Conservation (phyloP, 2,329 filamentous ascomycete genomes). For the Cladophialophora chaetospira region DNA sequence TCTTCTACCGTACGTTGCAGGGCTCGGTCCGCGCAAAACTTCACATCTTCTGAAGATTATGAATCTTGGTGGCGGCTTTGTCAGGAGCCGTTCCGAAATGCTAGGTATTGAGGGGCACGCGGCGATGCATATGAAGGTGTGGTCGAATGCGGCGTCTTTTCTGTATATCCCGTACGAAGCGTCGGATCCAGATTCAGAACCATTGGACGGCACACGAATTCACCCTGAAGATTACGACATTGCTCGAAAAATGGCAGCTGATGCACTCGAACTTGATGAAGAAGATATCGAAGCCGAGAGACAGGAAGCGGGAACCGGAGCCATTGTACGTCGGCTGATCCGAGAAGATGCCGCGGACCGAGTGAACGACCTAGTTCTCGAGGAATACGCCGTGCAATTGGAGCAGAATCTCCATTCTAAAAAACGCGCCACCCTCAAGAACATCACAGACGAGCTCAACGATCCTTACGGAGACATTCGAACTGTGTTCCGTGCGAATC, state of each 20-base stretch:
- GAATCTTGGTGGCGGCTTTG: conserved; percentile 83
- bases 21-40: conserved; percentile 89
- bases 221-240: conserved; percentile 98
- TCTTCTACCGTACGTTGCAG: conserved; percentile 85
- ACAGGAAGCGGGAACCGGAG: conserved; percentile 84
- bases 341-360: conserved; percentile 91
- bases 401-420: conserved; percentile 90
- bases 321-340: conserved; percentile 92
- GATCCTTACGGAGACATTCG: conserved; percentile 93
- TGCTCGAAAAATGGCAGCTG: conserved; percentile 96
- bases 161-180: conserved; percentile 85
- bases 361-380: conserved; percentile 92
- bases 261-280: conserved; percentile 93
- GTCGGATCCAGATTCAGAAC: conserved; percentile 80
- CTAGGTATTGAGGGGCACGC: conserved; percentile 81
- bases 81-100: conserved; percentile 82
- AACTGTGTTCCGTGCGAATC: conserved; percentile 67
- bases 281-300: conserved; percentile 96
- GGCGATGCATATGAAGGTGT: conserved; percentile 86
- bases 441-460: conserved; percentile 89
- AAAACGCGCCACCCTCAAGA: conserved; percentile 94
- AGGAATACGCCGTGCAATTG: conserved; percentile 95
- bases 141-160: conserved; percentile 97
- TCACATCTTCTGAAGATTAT: conserved; percentile 84
- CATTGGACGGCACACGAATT: conserved; percentile 93